phyloP scores from a whole-genome alignment of 2,329 filamentous ascomycete species.

The Immersiporthe knoxdaviesiana region DNA sequence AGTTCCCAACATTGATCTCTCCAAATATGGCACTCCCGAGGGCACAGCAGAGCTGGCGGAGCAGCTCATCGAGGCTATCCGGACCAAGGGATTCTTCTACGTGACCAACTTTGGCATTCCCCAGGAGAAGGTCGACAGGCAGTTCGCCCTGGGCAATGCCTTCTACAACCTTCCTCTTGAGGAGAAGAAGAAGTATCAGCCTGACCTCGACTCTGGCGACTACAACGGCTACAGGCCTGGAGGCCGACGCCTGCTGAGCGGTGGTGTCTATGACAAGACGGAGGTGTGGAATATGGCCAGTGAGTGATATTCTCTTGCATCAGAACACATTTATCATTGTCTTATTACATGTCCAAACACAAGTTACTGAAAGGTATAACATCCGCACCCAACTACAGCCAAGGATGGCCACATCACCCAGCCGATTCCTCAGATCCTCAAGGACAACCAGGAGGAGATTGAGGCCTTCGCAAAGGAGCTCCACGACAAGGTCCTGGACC shows the following conservation, averaged over 20 bases:
- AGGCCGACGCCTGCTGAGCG: conserved; percentile 44
- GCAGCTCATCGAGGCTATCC: conserved; percentile 58
- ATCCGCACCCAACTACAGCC: background rate
- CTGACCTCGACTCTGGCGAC: conserved; percentile 53
- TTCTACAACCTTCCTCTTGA: conserved; percentile 60
- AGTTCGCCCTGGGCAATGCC: conserved; percentile 63
- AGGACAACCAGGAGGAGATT: conserved; percentile 38
- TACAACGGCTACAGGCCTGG: conserved; percentile 61
- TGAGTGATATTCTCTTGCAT: too few species aligned
- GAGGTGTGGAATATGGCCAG: conserved; percentile 47
- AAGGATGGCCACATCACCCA: conserved; percentile 30
- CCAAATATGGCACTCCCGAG: conserved; percentile 55
- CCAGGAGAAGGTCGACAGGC: conserved; percentile 62
- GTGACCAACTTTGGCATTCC: conserved; percentile 64
- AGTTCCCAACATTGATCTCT: conserved; percentile 54
- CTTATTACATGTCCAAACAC: background rate
- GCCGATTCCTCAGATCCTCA: conserved; percentile 42
- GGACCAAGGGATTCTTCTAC: conserved; percentile 62
- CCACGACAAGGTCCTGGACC: conserved; percentile 54
- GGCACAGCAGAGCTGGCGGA: conserved; percentile 58
- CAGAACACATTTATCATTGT: too few species aligned
- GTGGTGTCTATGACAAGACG: conserved; percentile 43
- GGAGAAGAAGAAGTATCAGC: conserved; percentile 62
- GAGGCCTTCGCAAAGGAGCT: conserved; percentile 37
- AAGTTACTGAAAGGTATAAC: background rate